Base-by-base conservation (phyloP, 1,284 basidiomycete genomes). In the Ustilago hordei region DNA sequence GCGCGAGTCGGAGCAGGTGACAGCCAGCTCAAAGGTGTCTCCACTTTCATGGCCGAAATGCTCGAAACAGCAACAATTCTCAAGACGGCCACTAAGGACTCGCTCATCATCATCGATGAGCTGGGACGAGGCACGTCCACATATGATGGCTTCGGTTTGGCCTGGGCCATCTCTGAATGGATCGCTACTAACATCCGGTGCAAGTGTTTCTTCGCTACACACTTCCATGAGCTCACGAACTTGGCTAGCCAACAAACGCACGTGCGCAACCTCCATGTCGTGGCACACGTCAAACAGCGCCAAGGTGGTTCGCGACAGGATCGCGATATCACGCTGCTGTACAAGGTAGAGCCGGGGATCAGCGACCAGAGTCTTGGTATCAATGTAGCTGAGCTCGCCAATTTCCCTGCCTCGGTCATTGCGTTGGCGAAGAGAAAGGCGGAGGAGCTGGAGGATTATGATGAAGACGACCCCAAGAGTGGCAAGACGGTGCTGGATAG, bases 41-140 rank as follows among this genome's bases (percentile, higher is more conserved):
- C 94, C 35, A 99, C 97, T 0, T 99, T 99, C 86, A 99, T 99
- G 96, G 95, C 95, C 3, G 97, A 99, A 88, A 99, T 99, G 97
- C 89, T 96, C 12, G 94, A 96, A 87, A 99, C 95, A 0, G 95
- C 97, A 0, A 95, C 94, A 0, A 99, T 99, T 81, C 89, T 99
- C 54, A 91, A 93, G 82, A 84, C 93, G 41, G 95, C 97, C 2
- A 94, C 95, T 0, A 91, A 91, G 77, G 92, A 99, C 87, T 98
- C 95, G 1, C 88, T 99, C 48, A 93, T 99, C 78, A 97, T 99
- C 85, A 99, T 99, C 64, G 97, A 99, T 86, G 97, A 99, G 87
- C 90, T 99, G 0, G 96, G 96, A 36, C 89, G 96, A 88, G 96
- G 95, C n/a, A 99, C 97, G 0, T 98, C 95, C 0, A 99, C 97